These are phyloP conservation scores for Talaromyces sp. DNA, from an alignment of 2,329 filamentous ascomycete genomes.

Conservation along the genomic window DNA sequence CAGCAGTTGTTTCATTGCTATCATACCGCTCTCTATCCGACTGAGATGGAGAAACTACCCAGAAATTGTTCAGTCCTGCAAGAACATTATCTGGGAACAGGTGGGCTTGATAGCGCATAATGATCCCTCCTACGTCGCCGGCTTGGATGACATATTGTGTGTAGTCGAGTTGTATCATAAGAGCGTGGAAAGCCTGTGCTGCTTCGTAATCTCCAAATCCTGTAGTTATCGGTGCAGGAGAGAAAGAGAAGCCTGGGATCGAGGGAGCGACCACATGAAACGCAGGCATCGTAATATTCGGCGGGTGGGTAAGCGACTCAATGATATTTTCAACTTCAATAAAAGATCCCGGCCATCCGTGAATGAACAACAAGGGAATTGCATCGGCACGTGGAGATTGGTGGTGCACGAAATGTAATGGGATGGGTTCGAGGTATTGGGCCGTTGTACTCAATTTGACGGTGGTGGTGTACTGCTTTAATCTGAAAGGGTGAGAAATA, in stretches of 20 bases:
- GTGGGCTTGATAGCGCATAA: conserved; percentile 58
- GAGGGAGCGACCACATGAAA: conserved; percentile 53
- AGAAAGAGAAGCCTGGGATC: conserved; percentile 53
- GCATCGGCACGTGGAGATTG: conserved; percentile 43
- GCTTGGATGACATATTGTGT: conserved; percentile 56
- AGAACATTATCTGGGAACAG: conserved; percentile 53
- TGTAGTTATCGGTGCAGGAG: conserved; percentile 37
- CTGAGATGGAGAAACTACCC: conserved; percentile 21
- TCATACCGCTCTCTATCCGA: conserved; percentile 17
- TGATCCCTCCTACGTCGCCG: conserved; percentile 64
- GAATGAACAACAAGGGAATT: conserved; percentile 62
- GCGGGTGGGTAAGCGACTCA: conserved; percentile 34
- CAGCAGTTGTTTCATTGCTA: conserved; percentile 15
- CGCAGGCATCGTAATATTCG: conserved; percentile 34
- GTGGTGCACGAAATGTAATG: conserved; percentile 63
- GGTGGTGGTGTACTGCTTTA: conserved; percentile 54
- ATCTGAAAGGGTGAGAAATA: conserved; percentile 15
- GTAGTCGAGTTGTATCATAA: conserved; percentile 66
- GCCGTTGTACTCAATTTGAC: conserved; percentile 38
- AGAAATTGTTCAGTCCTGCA: conserved; percentile 38
- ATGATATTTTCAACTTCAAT: conserved; percentile 62
- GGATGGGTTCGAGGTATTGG: conserved; percentile 54
- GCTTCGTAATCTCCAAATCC: conserved; percentile 60
- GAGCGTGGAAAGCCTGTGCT: conserved; percentile 59
- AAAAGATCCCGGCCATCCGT: conserved; percentile 69